Evolutionary conservation across 768 basidiomycete genomes (phyloP), one percentile per base, ranked within the genome.

Genomic region (Nevesoporus exiguus): DNA sequence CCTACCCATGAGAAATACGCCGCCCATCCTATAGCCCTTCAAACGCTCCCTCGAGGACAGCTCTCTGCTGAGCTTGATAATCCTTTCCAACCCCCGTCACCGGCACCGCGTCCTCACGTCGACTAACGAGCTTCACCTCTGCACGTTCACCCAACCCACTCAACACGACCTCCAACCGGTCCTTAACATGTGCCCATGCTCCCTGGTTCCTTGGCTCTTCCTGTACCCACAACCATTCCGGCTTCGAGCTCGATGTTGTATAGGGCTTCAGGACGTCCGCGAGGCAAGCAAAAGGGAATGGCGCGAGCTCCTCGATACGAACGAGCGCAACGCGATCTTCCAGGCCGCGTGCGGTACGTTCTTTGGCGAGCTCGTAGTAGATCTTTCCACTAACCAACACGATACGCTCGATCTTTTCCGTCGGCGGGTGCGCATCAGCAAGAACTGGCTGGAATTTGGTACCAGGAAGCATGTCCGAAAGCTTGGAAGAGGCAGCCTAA

Each of bases 161-260:
- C 60, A 92, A 65, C 29, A 91, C 77, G 21, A 58, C 64, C 7
- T 73, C 72, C 51, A 93, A 70, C 59, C 92, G 74, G 2, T 75
- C 74, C 34, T 66, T 68, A 40, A 91, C 86, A 71, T 90, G 87
- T 13, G 73, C 67, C 75, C 79, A 94, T 3, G 87, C 82, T 2
- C 93, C 93, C 69, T 95, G 93, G 65, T 97, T 96, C 65, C 76
- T 81, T 3, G 93, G 86, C 65, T 95, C 93, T 64, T 95, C 93
- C 66, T 97, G 93, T 17, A 90, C 74, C 84, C 88, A 96, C 8
- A 79, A 42, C 61, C 59, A 71, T 25, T 60, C 69, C 1, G 45
- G 29, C n/a, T 27, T 39, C 30, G 80, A 64, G 49, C 83, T 77
- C 4, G 71, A 77, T 17, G 64, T 55, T 0, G 63, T 42, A 61